Evolutionary conservation across 1,284 basidiomycete genomes (phyloP).

Genomic region (Neolentinus lepideus): DNA sequence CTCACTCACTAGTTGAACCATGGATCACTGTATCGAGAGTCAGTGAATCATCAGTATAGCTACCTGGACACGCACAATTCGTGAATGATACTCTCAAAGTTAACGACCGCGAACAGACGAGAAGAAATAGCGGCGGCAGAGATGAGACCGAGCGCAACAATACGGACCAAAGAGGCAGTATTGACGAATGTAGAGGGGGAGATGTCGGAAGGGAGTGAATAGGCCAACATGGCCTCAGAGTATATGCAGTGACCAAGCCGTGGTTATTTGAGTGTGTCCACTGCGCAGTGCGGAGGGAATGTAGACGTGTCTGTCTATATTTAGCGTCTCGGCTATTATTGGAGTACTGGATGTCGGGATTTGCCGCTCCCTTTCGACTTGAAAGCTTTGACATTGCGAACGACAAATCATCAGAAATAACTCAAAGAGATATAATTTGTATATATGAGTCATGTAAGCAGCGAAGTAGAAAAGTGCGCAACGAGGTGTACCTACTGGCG

Average conservation of each 20-base stretch:
- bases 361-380: too few relatives aligned
- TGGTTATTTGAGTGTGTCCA: not conserved
- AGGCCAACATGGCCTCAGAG: slow-evolving; percentile 47
- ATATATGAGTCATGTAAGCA: too few relatives aligned
- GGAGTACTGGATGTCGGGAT: too few relatives aligned
- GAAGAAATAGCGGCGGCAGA: slow-evolving; percentile 93
- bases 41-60: slow-evolving; percentile 5
- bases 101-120: slow-evolving; percentile 94
- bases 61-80: slow-evolving; percentile 72
- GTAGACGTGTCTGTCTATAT: slow-evolving; percentile 1
- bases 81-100: slow-evolving; percentile 99
- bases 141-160: slow-evolving; percentile 82
- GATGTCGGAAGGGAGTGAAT: slow-evolving; percentile 60
- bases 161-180: slow-evolving; percentile 78
- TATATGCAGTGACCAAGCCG: not conserved
- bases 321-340: not conserved
- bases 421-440: too few relatives aligned
- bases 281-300: not conserved
- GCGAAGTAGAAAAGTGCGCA: too few relatives aligned
- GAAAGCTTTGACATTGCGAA: too few relatives aligned
- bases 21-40: slow-evolving; percentile 63
- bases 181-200: slow-evolving; percentile 73
- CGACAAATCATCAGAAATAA: too few relatives aligned
- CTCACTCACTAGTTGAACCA: slow-evolving; percentile 92
- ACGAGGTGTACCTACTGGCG: too few relatives aligned